Base-by-base conservation (phyloP, 305 asterid species). In the Solanum hybrid region DNA sequence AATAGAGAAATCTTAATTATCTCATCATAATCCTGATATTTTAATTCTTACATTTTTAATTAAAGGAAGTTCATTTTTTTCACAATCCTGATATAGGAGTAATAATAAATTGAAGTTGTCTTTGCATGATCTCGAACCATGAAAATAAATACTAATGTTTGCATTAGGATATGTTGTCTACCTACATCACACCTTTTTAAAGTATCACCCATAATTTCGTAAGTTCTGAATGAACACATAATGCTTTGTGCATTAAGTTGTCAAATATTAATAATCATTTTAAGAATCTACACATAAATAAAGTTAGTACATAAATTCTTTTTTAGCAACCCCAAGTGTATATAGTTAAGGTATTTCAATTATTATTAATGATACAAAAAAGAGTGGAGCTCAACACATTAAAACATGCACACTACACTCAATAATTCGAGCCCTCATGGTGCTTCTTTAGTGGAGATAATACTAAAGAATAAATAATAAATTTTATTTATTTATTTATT, bases 401-500 rank as follows among this genome's bases (percentile, higher is more conserved):
- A 37, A 80, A 37, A 37, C 86, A 80, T 39, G 36, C 70, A 26
- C 33, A 13, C 36, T 81, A 81, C 33, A 81, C 87, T 81, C 87
- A 81, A 81, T 80, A 80, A 80, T 80, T 80, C n/a, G 7, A 80
- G 15, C 31, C 86, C 22, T 3, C 4, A 12, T 80, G 6, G 86
- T 80, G 33, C 86, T 80, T 36, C 87, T 81, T 81, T 81, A 81
- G 87, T 81, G 87, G 70, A 81, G 87, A 39, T 24, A 81, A 39
- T 39, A 81, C 15, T 14, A 37, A 8, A 4, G 37, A 70, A 36
- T 34, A 38, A 38, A 38, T 38, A 38, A 38, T 10, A 38, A 38
- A 10, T 8, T 37, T 37, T 37, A 33, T 33, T 33, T 33, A 33
- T 33, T 33, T 33, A 33, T 33, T 33, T 33, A 33, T 22, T 10